These are phyloP conservation scores for Termitomyces bulborhizus DNA, from an alignment of 768 basidiomycete genomes.

Conservation along the genomic window DNA sequence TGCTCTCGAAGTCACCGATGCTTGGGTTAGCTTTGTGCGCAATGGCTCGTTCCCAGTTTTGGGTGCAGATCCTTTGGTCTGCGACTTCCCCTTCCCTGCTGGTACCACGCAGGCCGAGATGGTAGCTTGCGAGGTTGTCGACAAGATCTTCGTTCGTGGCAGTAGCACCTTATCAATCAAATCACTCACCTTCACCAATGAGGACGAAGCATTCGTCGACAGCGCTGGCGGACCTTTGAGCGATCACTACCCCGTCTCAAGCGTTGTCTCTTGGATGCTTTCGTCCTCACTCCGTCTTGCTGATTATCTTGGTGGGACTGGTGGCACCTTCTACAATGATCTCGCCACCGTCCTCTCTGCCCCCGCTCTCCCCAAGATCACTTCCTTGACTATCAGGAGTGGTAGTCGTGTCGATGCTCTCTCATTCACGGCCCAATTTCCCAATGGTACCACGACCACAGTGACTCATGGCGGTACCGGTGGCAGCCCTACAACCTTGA, in stretches of 20 bases:
- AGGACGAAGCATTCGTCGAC: slow-evolving; percentile 25
- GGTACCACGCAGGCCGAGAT: slow-evolving; percentile 22
- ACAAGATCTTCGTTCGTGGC: slow-evolving; percentile 28
- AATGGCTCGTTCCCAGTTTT: slow-evolving; percentile 21
- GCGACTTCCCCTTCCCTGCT: slow-evolving; percentile 25
- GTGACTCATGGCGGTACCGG: slow-evolving; percentile 29
- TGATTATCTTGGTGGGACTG: slow-evolving; percentile 28
- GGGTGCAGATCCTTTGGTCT: slow-evolving; percentile 22
- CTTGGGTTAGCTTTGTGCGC: slow-evolving; percentile 25
- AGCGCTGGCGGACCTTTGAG: slow-evolving; percentile 23
- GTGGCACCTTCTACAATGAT: slow-evolving; percentile 27
- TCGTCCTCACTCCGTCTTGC: slow-evolving; percentile 24
- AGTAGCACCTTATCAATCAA: slow-evolving; percentile 18
- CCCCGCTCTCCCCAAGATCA: slow-evolving; percentile 18
- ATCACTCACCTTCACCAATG: slow-evolving; percentile 23
- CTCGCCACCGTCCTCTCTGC: slow-evolving; percentile 10
- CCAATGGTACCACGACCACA: slow-evolving; percentile 9
- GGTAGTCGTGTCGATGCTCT: slow-evolving; percentile 27
- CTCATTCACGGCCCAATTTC: slow-evolving; percentile 18
- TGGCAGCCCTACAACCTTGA: slow-evolving; percentile 23
- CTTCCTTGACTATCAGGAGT: slow-evolving; percentile 25
- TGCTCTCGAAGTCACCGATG: slow-evolving; percentile 19
- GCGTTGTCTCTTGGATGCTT: slow-evolving; percentile 24
- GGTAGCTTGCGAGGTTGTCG: slow-evolving; percentile 31
- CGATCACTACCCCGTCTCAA: slow-evolving; percentile 30